Conservation (phyloP, 768 basidiomycete species). For the Mycena belliarum region DNA sequence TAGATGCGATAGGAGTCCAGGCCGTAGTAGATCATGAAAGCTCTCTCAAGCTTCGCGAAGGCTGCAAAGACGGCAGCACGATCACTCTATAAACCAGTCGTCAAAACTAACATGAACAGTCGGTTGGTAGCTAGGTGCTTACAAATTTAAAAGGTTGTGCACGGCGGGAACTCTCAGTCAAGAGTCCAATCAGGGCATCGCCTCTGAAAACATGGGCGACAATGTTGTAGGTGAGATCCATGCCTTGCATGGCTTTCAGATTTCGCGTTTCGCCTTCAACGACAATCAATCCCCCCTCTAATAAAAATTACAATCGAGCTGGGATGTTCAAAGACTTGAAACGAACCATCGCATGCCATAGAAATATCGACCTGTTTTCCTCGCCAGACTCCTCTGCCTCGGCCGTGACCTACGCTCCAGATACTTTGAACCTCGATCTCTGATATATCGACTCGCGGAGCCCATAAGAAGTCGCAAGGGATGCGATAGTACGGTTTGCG, state of each 20-base stretch:
- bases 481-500: neutral
- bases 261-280: neutral
- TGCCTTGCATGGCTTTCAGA: neutral
- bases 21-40: neutral
- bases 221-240: conserved; percentile 3
- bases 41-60: conserved; percentile 14
- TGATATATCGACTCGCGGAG: conserved; percentile 2
- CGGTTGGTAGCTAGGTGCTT: neutral
- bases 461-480: conserved; percentile 10
- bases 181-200: neutral
- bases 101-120: too few relatives aligned
- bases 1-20: neutral
- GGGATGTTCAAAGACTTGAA: neutral
- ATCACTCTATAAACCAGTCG: neutral
- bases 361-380: conserved; percentile 3
- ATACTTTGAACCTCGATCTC: conserved; percentile 5
- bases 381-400: conserved; percentile 3
- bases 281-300: neutral
- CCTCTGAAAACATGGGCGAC: conserved; percentile 12
- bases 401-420: neutral
- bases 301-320: neutral
- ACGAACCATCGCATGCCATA: conserved; percentile 7
- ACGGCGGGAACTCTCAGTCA: neutral
- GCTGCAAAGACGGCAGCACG: conserved; percentile 16
- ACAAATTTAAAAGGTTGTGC: neutral